A percentile compares a stretch with the other conserved stretches of the same genome.
Conservation (phyloP, 768 basidiomycete species). For the Fibroporia radiculosa region DNA sequence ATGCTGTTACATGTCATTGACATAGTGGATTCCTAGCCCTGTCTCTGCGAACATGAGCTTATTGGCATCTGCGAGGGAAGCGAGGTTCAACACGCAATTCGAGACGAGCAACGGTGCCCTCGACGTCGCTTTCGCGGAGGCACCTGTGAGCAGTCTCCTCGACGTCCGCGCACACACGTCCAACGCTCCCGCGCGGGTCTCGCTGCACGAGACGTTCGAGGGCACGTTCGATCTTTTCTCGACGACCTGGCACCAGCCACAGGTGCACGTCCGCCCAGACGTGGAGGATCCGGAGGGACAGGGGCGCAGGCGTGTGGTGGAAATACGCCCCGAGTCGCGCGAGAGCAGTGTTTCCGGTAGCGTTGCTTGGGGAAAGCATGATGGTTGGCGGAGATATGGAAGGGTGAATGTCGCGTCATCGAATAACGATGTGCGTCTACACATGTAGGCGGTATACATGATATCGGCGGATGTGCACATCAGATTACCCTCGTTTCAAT, state of each 20-base stretch:
- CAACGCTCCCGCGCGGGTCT: slow-evolving; percentile 28
- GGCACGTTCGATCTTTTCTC: slow-evolving; percentile 27
- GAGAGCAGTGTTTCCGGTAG: no score
- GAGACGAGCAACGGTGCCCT: slow-evolving; percentile 28
- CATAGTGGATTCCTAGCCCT: slow-evolving; percentile 3
- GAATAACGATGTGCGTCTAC: no score
- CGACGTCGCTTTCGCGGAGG: slow-evolving; percentile 21
- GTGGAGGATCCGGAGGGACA: slow-evolving; percentile 15
- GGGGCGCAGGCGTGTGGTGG: slow-evolving; percentile 8
- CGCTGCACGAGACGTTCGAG: slow-evolving; percentile 29
- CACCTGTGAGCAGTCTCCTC: slow-evolving; percentile 29
- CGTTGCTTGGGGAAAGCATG: no score
- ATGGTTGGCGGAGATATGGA: no score
- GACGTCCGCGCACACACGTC: slow-evolving; percentile 21
- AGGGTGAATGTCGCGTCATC: no score
- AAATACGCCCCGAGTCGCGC: no score
- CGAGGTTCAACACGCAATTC: slow-evolving; percentile 23
- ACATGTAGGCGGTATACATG: no score
- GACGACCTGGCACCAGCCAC: slow-evolving; percentile 4
- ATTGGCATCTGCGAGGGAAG: slow-evolving; percentile 8
- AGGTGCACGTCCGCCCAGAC: neutral
- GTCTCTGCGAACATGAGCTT: slow-evolving; percentile 14
- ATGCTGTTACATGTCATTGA: neutral
- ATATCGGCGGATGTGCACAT: no score
- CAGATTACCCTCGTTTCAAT: no score